Evolutionary conservation across 495 filamentous ascomycete genomes (phyloP).

Genomic region (Penicillium subrubescens): DNA sequence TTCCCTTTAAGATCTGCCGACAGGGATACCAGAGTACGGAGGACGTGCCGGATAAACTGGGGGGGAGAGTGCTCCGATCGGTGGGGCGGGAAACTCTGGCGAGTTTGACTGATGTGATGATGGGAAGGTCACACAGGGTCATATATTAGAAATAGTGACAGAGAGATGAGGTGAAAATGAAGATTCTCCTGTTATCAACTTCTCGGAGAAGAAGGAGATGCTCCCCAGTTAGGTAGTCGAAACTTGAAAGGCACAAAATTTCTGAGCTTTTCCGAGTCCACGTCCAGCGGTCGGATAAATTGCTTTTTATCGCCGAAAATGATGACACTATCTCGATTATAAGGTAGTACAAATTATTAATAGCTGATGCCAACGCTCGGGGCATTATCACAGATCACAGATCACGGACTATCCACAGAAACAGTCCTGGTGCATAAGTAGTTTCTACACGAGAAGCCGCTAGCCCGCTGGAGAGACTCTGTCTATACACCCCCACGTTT

Average conservation of each 20-base stretch:
- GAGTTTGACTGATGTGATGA: neutral
- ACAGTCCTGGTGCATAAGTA: too few species aligned
- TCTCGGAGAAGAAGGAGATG: neutral
- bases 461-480: neutral
- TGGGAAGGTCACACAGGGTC: neutral
- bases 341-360: neutral
- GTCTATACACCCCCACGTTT: neutral
- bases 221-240: neutral
- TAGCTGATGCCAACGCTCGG: neutral
- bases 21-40: neutral
- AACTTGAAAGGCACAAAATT: neutral
- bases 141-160: too few species aligned
- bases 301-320: conserved; percentile 1
- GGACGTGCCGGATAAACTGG: conserved; percentile 9
- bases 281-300: neutral
- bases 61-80: conserved; percentile 2
- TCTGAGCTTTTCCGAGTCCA: neutral
- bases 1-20: conserved; percentile 3
- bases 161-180: neutral
- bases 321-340: conserved; percentile 1
- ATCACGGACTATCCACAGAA: neutral
- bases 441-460: neutral
- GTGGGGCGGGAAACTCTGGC: neutral
- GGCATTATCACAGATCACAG: neutral
- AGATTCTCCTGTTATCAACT: too few species aligned